Conservation (phyloP, 768 basidiomycete genomes). For the Lactarius evosmus region DNA sequence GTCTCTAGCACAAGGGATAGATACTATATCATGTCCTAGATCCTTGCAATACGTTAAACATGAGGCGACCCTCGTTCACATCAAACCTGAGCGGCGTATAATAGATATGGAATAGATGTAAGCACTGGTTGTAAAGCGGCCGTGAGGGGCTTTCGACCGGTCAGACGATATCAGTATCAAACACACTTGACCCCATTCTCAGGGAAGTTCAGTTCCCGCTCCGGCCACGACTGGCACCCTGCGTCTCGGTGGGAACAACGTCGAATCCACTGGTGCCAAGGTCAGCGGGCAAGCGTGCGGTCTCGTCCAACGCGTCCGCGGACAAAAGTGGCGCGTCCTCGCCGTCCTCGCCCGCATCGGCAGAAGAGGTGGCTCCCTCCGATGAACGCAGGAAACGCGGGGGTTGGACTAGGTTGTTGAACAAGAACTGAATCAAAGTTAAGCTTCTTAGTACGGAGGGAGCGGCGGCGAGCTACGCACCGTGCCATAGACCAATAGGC, state of each 20-base stretch:
- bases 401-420: constrained; percentile 80
- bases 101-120: background rate
- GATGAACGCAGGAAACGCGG: constrained; percentile 56
- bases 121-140: background rate
- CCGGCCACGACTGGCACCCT: constrained; percentile 22
- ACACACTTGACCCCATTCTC: background rate
- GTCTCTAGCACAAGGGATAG: background rate
- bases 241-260: constrained; percentile 50
- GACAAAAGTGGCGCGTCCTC: constrained; percentile 42
- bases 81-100: background rate
- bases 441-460: constrained; percentile 17
- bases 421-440: constrained; percentile 60
- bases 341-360: constrained; percentile 30
- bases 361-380: constrained; percentile 28
- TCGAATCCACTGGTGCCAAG: constrained; percentile 83
- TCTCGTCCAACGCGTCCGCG: constrained; percentile 75
- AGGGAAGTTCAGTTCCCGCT: constrained; percentile 7
- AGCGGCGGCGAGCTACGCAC: constrained; percentile 40
- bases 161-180: background rate
- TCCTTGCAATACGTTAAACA: constrained; percentile 2
- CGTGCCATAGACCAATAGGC: constrained; percentile 88
- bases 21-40: background rate
- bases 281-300: constrained; percentile 76
- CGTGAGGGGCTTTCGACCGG: background rate
- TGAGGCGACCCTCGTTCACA: background rate